These are phyloP conservation scores for Daldinia decipiens DNA, from an alignment of 495 filamentous ascomycete genomes.

Conservation along the genomic window DNA sequence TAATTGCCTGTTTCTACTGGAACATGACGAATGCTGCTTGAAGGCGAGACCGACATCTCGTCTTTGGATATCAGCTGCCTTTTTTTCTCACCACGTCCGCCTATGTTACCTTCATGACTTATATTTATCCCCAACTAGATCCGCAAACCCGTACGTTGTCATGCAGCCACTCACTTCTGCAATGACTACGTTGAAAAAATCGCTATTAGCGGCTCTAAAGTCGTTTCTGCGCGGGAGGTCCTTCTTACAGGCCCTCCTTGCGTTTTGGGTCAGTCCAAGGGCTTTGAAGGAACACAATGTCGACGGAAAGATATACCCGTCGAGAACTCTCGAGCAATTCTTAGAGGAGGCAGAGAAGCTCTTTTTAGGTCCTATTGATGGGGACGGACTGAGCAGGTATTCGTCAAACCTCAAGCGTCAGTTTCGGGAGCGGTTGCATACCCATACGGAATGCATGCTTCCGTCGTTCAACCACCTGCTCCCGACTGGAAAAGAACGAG, in stretches of 20 bases:
- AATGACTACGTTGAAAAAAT: conserved; percentile 59
- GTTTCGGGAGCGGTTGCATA: conserved; percentile 57
- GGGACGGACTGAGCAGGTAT: conserved; percentile 52
- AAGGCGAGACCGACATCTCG: conserved; percentile 23
- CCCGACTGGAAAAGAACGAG: conserved; percentile 75
- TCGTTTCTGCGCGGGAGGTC: conserved; percentile 63
- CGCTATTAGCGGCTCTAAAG: conserved; percentile 56
- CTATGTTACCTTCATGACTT: conserved; percentile 44
- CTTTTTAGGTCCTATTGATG: conserved; percentile 52
- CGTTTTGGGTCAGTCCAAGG: conserved; percentile 59
- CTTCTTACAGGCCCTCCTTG: conserved; percentile 60
- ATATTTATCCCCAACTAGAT: conserved; percentile 41
- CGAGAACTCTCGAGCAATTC: conserved; percentile 45
- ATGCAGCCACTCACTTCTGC: conserved; percentile 58
- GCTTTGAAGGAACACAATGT: conserved; percentile 51
- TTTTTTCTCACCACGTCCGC: conserved; percentile 11
- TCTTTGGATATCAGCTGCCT: conserved; percentile 33
- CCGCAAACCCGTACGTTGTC: conserved; percentile 47
- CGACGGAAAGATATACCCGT: conserved; percentile 39
- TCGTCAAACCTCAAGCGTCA: conserved; percentile 58
- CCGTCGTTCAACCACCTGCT: conserved; percentile 76
- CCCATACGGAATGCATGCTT: conserved; percentile 64
- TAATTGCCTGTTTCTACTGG: conserved; percentile 41
- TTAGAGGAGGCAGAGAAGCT: conserved; percentile 50
- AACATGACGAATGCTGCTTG: conserved; percentile 47